Evolutionary conservation across 305 asterid genomes (phyloP).

Genomic region (Caryopteris hybrid): DNA sequence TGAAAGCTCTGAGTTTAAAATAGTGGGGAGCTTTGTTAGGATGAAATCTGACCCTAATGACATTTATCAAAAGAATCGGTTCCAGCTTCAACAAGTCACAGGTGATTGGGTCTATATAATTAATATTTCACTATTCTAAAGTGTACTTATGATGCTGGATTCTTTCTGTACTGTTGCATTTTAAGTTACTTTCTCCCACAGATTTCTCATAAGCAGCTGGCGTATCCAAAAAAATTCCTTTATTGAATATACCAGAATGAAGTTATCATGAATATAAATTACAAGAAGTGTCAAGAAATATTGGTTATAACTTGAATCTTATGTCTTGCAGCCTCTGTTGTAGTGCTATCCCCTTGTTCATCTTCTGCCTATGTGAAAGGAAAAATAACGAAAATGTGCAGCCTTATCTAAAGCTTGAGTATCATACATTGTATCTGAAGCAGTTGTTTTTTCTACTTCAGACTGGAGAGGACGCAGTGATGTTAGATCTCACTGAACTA

Average conservation of each 20-base stretch:
- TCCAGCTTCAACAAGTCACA: conserved; percentile 80
- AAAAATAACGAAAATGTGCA: not conserved
- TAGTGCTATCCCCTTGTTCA: not conserved
- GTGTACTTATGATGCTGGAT: not conserved
- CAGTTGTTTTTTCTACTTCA: not conserved
- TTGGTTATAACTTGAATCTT: not conserved
- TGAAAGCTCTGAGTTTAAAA: conserved; percentile 51
- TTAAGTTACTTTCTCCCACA: not conserved
- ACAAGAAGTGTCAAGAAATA: not conserved
- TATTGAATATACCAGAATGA: not conserved
- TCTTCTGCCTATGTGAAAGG: not conserved
- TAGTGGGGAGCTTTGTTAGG: conserved; percentile 85
- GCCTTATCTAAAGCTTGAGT: not conserved
- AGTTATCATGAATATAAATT: not conserved
- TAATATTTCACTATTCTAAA: conserved; percentile 2
- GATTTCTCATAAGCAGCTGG: not conserved
- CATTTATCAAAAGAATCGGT: conserved; percentile 59
- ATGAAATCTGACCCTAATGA: conserved; percentile 75
- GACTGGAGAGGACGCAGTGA: not conserved
- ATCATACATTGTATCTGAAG: not conserved
- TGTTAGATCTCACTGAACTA: not conserved
- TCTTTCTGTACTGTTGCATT: not conserved
- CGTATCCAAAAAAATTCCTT: not conserved
- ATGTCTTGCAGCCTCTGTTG: not conserved
- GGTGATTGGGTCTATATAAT: conserved; percentile 39